Conservation (phyloP, 192 early-diverging fungal species). For the Mortierella antarctica region DNA sequence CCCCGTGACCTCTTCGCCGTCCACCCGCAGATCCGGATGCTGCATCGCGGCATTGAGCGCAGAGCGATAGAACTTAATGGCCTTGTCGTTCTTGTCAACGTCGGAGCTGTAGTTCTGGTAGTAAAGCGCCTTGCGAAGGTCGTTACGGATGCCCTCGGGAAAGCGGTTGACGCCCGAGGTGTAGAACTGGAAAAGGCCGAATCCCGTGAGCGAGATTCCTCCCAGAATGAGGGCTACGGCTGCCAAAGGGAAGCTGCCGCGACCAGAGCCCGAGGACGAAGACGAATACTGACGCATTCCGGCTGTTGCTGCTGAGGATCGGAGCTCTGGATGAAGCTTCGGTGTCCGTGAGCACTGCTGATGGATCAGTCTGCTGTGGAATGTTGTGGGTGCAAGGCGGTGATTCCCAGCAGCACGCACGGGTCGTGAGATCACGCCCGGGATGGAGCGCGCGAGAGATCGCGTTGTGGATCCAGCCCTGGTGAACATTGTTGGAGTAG, state of each 20-base stretch:
- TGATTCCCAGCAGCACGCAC: no score
- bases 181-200: slow-evolving; percentile 63
- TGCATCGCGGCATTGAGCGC: slow-evolving; percentile 59
- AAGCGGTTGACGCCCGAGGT: slow-evolving; percentile 65
- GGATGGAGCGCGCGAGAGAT: no score
- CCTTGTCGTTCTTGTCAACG: slow-evolving; percentile 52
- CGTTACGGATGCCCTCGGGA: slow-evolving; percentile 59
- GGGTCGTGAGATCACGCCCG: no score
- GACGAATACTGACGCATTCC: neutral
- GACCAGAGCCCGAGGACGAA: neutral
- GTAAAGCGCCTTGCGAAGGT: slow-evolving; percentile 65
- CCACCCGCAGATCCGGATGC: slow-evolving; percentile 51
- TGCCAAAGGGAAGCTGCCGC: slow-evolving; percentile 9
- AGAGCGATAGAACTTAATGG: slow-evolving; percentile 57
- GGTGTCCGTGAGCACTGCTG: no score
- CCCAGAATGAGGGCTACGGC: slow-evolving; percentile 55
- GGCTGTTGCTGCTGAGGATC: no score
- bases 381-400: no score
- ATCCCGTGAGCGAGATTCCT: slow-evolving; percentile 46
- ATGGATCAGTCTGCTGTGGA: no score
- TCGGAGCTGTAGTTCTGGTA: slow-evolving; percentile 64
- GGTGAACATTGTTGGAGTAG: no score
- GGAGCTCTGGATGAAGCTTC: no score
- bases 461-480: no score
- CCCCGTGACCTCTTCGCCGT: slow-evolving; percentile 63